A percentile compares a stretch with the other conserved stretches of the same genome.
phyloP scores from a whole-genome alignment of 192 early-diverging fungal species.

The Mortierella antarctica region DNA sequence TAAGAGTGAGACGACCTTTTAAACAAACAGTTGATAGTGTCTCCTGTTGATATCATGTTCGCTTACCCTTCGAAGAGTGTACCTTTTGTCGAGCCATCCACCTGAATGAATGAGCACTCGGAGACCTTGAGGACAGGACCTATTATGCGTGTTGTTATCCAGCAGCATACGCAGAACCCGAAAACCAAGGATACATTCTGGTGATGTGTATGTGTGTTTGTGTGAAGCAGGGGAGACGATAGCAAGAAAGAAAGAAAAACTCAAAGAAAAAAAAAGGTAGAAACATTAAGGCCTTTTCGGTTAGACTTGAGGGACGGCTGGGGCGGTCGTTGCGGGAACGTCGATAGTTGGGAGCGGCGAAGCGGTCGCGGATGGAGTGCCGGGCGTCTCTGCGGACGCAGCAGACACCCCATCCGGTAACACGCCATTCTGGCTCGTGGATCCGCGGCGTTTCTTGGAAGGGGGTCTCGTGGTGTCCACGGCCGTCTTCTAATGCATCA shows the following conservation, averaged over 20 bases:
- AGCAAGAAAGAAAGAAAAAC: conserved; percentile 15
- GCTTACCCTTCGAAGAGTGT: too few relatives aligned
- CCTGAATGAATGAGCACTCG: too few relatives aligned
- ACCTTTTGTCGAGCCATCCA: too few relatives aligned
- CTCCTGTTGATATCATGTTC: too few relatives aligned
- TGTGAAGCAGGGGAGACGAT: background rate
- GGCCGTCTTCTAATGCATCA: conserved; percentile 14
- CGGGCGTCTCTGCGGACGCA: background rate
- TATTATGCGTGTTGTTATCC: too few relatives aligned
- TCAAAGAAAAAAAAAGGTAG: background rate
- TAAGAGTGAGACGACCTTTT: too few relatives aligned
- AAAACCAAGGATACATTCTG: too few relatives aligned
- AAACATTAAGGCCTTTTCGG: background rate
- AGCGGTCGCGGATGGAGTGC: background rate
- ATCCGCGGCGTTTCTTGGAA: conserved; percentile 49
- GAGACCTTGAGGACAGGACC: too few relatives aligned
- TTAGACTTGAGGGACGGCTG: conserved; percentile 23
- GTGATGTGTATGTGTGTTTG: too few relatives aligned
- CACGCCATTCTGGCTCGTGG: conserved; percentile 21
- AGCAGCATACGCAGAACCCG: too few relatives aligned
- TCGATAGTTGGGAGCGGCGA: conserved; percentile 21
- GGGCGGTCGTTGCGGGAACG: conserved; percentile 2
- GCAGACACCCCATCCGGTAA: conserved; percentile 8
- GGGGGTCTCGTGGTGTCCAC: conserved; percentile 25
- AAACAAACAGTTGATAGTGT: too few relatives aligned